phyloP scores from a whole-genome alignment of 495 filamentous ascomycete genomes.

The Neurospora sp. region DNA sequence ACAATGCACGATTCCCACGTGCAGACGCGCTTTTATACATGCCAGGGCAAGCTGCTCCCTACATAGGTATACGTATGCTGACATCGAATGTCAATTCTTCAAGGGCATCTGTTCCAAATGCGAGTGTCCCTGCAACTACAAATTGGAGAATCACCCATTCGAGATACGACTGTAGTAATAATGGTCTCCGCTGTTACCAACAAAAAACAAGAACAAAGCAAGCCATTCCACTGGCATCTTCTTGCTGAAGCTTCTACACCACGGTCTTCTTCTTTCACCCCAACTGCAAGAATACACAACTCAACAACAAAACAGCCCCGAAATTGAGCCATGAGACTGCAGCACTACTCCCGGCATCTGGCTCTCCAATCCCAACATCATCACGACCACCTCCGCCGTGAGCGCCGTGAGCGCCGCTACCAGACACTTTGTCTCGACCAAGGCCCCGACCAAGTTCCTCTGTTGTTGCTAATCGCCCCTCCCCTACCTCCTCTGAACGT shows the following conservation, averaged over 20 bases:
- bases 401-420: not conserved
- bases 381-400: not conserved
- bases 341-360: not conserved
- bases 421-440: not conserved
- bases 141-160: not conserved
- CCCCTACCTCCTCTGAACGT: constrained; percentile 39
- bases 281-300: not conserved
- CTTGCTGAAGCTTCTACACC: not conserved
- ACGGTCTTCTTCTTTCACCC: not conserved
- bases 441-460: not conserved
- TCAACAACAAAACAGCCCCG: not conserved
- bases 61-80: not conserved
- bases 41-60: not conserved
- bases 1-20: not conserved
- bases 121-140: not conserved
- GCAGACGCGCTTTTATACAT: not conserved
- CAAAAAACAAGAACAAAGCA: not conserved
- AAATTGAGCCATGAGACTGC: not conserved
- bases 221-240: not conserved
- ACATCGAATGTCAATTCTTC: not conserved
- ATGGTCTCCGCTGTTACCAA: not conserved
- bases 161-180: not conserved
- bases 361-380: not conserved
- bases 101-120: not conserved
- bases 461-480: constrained; percentile 19